Base-by-base conservation (phyloP, 495 filamentous ascomycete genomes). In the Xylaria venustula region DNA sequence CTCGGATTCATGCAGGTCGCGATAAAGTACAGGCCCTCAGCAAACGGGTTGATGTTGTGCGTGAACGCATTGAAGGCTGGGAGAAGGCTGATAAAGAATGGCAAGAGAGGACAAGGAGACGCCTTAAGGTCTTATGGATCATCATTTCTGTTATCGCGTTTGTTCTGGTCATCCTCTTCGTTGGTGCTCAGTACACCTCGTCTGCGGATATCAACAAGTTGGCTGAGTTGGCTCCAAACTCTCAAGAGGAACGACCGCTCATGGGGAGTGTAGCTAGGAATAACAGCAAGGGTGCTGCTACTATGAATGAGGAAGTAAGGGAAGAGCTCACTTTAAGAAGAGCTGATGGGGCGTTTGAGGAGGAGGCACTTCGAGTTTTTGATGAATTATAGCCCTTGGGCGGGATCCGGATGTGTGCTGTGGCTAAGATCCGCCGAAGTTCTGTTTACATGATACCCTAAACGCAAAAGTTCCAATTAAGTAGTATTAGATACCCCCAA, bases 21-120 rank as follows among this genome's bases (percentile, higher is more conserved):
- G 78, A 79, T 49, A 87, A 79, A 64, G 88, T 92, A 26, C 76
- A 84, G 40, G 71, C 71, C n/a, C 79, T 96, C 40, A 84, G 84
- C 58, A 78, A 77, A 58, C 79, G 90, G 57, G 83, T 96, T 6
- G 86, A 88, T 54, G 73, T 75, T 1, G 88, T 90, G 32, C 75
- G 84, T 42, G 67, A 77, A 49, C 80, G 85, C 55, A 87, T 93
- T 42, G 87, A 90, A 66, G 75, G 76, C 53, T 91, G 88, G 84
- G 90, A 90, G 71, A 81, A 80, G 50, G 81, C 83, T 32, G 90
- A 94, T 65, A 73, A 69, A 37, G 88, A 90, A 67, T 91, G 86
- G 87, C 86, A 90, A 76, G 85, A 85, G 59, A 83, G 78, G 57
- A 87, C 86, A 1, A 81, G 84, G 63, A 84, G 78, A 66, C 75